Percentiles rank a stretch among this genome's conserved stretches.
Conservation (phyloP, 148 eudicot genomes). For the Arbutus unedo region DNA sequence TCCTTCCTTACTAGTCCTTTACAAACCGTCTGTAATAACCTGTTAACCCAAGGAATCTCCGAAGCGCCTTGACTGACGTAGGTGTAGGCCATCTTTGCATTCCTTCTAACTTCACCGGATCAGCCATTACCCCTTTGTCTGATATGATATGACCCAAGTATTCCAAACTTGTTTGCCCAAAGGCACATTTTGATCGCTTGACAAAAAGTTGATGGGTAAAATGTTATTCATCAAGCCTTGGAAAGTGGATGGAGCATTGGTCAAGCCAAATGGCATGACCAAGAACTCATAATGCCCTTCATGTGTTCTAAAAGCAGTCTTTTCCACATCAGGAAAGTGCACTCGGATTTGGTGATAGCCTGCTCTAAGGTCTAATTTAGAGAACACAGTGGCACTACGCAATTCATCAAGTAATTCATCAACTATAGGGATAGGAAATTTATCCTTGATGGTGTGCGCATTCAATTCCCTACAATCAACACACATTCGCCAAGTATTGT, state of each 20-base stretch:
- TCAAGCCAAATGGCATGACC: not conserved
- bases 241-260: not conserved
- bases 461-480: constrained; percentile 5
- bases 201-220: not conserved
- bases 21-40: not conserved
- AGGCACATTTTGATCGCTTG: not conserved
- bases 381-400: not conserved
- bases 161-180: not conserved
- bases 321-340: no score
- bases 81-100: not conserved
- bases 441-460: not conserved
- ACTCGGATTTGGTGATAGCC: not conserved
- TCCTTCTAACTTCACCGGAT: no score
- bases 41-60: not conserved
- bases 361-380: not conserved
- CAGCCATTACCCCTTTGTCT: no score
- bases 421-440: constrained; percentile 6
- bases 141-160: not conserved
- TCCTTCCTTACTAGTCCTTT: not conserved
- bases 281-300: no score
- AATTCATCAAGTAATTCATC: not conserved
- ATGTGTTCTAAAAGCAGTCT: no score
- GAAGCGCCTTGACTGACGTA: not conserved
- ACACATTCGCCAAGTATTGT: constrained; percentile 6
- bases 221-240: no score